Evolutionary conservation across 140 eudicot genomes (phyloP).

Genomic region (Anethum foeniculum): DNA sequence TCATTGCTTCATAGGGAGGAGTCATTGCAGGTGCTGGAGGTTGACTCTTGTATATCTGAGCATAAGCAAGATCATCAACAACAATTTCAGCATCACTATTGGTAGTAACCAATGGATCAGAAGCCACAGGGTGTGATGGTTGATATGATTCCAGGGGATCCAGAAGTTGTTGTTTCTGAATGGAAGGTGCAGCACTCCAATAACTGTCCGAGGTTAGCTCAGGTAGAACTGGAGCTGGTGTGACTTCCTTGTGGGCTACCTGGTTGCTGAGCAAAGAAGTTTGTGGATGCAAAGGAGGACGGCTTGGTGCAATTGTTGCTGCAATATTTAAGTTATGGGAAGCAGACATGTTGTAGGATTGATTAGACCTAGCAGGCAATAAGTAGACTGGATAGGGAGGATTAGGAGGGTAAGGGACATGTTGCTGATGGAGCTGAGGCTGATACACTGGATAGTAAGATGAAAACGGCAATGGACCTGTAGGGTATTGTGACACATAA

Average conservation of each 20-base stretch:
- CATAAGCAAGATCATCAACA: slow-evolving; percentile 65
- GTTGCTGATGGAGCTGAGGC: slow-evolving; percentile 28
- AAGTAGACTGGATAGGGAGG: slow-evolving; percentile 66
- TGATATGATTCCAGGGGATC: slow-evolving; percentile 26
- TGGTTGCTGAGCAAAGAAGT: slow-evolving; percentile 19
- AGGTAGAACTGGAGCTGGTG: slow-evolving; percentile 27
- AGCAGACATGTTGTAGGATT: slow-evolving; percentile 40
- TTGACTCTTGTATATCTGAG: slow-evolving; percentile 83
- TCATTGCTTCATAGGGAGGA: slow-evolving; percentile 36
- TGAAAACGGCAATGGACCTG: slow-evolving; percentile 40
- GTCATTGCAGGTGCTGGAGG: slow-evolving; percentile 52
- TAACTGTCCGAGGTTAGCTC: slow-evolving; percentile 32
- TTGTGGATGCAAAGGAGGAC: slow-evolving; percentile 51
- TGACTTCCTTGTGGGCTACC: slow-evolving; percentile 32
- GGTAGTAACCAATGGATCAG: slow-evolving; percentile 24
- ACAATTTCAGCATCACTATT: slow-evolving; percentile 37
- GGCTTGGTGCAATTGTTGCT: slow-evolving; percentile 24
- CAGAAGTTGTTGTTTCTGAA: slow-evolving; percentile 26
- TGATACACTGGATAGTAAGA: slow-evolving; percentile 68
- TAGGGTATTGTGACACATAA: slow-evolving; percentile 55
- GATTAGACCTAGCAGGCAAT: slow-evolving; percentile 58
- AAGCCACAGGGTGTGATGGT: slow-evolving; percentile 20
- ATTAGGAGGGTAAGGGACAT: slow-evolving; percentile 24
- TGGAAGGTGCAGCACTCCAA: slow-evolving; percentile 18
- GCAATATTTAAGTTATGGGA: slow-evolving; percentile 17